Evolutionary conservation across 306 rosid species (phyloP).

Genomic region (Vachellia collinsii): DNA sequence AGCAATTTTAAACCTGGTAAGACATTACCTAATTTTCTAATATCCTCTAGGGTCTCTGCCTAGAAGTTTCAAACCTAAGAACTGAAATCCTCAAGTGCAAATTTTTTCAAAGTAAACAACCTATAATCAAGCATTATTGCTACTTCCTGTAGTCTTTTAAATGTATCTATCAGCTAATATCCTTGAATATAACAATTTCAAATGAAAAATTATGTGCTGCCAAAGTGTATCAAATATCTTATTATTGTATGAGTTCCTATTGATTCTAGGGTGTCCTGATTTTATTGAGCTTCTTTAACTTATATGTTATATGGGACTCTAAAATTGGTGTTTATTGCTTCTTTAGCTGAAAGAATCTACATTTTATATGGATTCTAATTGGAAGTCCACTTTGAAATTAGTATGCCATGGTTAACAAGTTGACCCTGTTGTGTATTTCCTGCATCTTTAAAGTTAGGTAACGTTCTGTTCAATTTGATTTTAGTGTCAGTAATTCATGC

Average conservation of each 20-base stretch:
- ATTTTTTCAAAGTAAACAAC: background rate
- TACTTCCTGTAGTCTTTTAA: too few species aligned
- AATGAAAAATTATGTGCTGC: conserved; percentile 9
- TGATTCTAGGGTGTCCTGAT: conserved; percentile 6
- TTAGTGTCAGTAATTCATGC: conserved; percentile 25
- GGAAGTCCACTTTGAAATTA: conserved; percentile 4
- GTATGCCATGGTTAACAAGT: conserved; percentile 16
- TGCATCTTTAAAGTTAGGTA: conserved; percentile 19
- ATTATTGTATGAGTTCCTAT: conserved; percentile 12
- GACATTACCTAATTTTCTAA: conserved; percentile 3
- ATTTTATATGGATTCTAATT: too few species aligned
- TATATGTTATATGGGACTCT: background rate
- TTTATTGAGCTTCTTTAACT: conserved; percentile 4
- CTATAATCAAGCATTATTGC: background rate
- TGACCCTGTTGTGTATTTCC: conserved; percentile 20
- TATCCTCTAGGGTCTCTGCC: background rate
- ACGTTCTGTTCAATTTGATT: conserved; percentile 36
- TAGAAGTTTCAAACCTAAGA: background rate
- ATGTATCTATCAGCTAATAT: background rate
- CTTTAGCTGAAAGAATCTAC: conserved; percentile 32
- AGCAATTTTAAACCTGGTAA: background rate
- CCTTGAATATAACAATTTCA: conserved; percentile 23
- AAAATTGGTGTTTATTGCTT: conserved; percentile 7
- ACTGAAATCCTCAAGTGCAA: background rate
- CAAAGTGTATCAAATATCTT: background rate